A percentile compares a stretch with the other conserved stretches of the same genome.
phyloP scores from a whole-genome alignment of 108 stramenopile genomes.

The Fragilaria crotonensis region DNA sequence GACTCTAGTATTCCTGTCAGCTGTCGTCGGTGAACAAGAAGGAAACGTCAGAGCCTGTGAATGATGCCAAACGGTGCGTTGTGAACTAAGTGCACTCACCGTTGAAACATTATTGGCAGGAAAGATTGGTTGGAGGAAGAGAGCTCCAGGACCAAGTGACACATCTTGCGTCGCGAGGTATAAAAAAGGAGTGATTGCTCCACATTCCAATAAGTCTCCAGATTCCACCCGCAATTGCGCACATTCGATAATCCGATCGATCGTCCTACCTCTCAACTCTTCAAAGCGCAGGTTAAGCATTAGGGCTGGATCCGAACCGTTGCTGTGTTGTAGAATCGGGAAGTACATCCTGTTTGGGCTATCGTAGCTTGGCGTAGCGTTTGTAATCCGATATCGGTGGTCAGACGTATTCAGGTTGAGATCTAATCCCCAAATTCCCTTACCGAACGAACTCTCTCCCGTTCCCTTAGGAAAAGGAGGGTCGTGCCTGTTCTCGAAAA shows the following conservation, averaged over 20 bases:
- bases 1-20: too few species aligned
- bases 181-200: conserved; percentile 6
- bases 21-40: too few species aligned
- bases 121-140: conserved; percentile 24
- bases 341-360: conserved; percentile 9
- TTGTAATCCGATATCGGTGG: conserved; percentile 8
- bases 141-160: conserved; percentile 6
- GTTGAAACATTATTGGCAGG: conserved; percentile 12
- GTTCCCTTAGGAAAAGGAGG: conserved; percentile 1
- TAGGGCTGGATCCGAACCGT: too few species aligned
- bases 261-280: not conserved
- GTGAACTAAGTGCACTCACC: not conserved
- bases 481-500: not conserved
- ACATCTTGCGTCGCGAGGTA: not conserved
- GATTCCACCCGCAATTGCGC: not conserved
- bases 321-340: conserved; percentile 15
- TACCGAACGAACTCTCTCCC: conserved; percentile 14
- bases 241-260: conserved; percentile 10
- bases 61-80: not conserved
- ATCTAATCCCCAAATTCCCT: conserved; percentile 13
- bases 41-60: too few species aligned
- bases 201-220: conserved; percentile 9
- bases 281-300: conserved; percentile 21
- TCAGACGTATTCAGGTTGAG: conserved; percentile 3
- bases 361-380: not conserved